phyloP scores from a whole-genome alignment of 768 basidiomycete genomes.

The Boletus patriciae region DNA sequence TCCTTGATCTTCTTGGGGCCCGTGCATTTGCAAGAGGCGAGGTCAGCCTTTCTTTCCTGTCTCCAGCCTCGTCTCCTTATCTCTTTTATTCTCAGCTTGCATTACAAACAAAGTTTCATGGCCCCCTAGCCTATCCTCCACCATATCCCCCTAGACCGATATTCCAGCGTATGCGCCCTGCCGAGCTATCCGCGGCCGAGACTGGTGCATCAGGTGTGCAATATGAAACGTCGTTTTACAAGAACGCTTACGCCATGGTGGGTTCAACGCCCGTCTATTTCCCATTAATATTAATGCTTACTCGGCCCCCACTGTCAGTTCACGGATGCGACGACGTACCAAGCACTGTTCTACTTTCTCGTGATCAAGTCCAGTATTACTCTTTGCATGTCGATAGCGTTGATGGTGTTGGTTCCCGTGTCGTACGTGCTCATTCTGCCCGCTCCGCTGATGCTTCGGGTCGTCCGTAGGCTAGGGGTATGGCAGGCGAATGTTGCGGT shows the following conservation, averaged over 20 bases:
- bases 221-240: conserved; percentile 73
- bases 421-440: conserved; percentile 61
- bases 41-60: conserved; percentile 36
- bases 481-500: conserved; percentile 87
- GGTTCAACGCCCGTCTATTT: conserved; percentile 19
- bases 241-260: conserved; percentile 80
- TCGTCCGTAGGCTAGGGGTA: conserved; percentile 62
- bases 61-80: conserved; percentile 11
- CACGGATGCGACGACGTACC: conserved; percentile 78
- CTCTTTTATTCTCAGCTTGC: conserved; percentile 45
- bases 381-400: conserved; percentile 54
- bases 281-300: conserved; percentile 5
- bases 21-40: conserved; percentile 70
- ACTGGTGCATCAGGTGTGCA: conserved; percentile 39
- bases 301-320: conserved; percentile 46
- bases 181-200: conserved; percentile 52
- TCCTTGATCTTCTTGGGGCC: conserved; percentile 74
- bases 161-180: conserved; percentile 62
- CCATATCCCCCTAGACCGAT: conserved; percentile 73
- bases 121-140: conserved; percentile 58
- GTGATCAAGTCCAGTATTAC: conserved; percentile 85
- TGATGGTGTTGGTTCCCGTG: conserved; percentile 58
- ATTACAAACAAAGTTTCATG: conserved; percentile 70
- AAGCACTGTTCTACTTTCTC: conserved; percentile 85
- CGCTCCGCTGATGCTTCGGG: conserved; percentile 64